Base-by-base conservation (phyloP, 192 early-diverging fungal genomes). In the Entomortierella parvispora region DNA sequence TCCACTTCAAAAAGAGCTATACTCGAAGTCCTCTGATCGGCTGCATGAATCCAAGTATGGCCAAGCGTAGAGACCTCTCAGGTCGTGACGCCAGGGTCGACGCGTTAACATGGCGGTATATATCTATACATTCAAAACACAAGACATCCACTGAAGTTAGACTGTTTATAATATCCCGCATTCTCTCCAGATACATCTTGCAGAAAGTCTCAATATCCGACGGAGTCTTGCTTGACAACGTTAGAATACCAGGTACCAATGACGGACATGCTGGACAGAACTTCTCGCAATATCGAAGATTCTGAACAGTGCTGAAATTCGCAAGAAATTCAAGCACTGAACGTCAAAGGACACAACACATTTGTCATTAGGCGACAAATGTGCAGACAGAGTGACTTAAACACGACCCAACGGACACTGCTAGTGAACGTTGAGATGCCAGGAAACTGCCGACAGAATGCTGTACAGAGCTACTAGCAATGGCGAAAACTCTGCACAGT, bases 301-400 rank as follows among this genome's bases (percentile, higher is more conserved):
- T 70, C 58, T 70, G 51, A 58, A 70, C 59, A 70, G 68, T 62
- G 58, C 42, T 70, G 68, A 56, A 20, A 56, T 47, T 56, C 59
- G 53, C 51, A 62, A 70, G 55, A 69, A 69, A 69, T 40, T 31
- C 58, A 54, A 46, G 7, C 58, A 47, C 58, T 61, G 67, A 69
- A 25, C 58, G 67, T 69, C 67, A 69, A 69, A 68, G 57, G 40
- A 68, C 66, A 68, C 66, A 68, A 60, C 66, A 68, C 58, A 31
- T 53, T 60, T 68, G 66, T 45, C 57, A 28, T 53, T 60, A 37
- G 53, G 17, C 23, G 66, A 18, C 66, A 68, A 68, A 68, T 33
- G 56, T 45, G 57, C 66, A 68, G 65, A 55, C 46, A 58, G 54
- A 67, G 65, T 67, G 65, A 67, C 65, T 67, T 50, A 67, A 58